Evolutionary conservation across 495 filamentous ascomycete genomes (phyloP), one percentile per base, ranked within the genome.

Genomic region (Bombardia bombarda): DNA sequence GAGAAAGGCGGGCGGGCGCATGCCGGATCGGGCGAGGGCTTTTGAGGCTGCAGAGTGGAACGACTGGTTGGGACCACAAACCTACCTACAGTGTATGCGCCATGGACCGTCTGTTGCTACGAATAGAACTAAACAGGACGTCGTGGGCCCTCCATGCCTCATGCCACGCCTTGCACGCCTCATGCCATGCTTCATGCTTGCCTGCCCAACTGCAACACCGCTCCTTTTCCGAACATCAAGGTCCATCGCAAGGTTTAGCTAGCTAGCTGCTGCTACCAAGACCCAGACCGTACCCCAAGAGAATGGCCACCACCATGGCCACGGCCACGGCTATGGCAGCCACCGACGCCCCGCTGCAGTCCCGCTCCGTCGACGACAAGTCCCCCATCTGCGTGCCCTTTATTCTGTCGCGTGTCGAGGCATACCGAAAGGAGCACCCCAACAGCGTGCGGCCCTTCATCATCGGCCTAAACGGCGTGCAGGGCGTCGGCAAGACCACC

Each of bases 401-500:
- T 62, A 82, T 95, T 46, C 71, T 93, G 12, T 71, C 78, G 23
- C 78, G 70, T 2, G 67, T 93, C 39, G 62, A 65, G 20, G 49
- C 58, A 19, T 77, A 89, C 60, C 57, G 55, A 42, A 24, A 50
- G 20, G 51, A 34, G 58, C 57, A 41, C 57, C 56, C 20, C 38
- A 57, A 50, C 39, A 61, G 35, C 44, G 51, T 32, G 17, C 60
- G 45, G 0, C 78, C 78, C 32, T 75, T 82, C 52, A 65, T 80
- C 52, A 65, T 83, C 48, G 79, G 77, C 4, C 61, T 83, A 32
- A 80, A 78, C 42, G 79, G 82, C 39, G 72, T 93, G 13, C 89
- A 94, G 61, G 90, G 90, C 36, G 85, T 83, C 34, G 90, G 90
- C 31, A 97, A 97, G 65, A 90, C 89, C 1, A 90, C 89, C 3